These are phyloP conservation scores for Coriolopsis trogii DNA, from an alignment of 1,284 basidiomycete genomes.

Conservation along the genomic window DNA sequence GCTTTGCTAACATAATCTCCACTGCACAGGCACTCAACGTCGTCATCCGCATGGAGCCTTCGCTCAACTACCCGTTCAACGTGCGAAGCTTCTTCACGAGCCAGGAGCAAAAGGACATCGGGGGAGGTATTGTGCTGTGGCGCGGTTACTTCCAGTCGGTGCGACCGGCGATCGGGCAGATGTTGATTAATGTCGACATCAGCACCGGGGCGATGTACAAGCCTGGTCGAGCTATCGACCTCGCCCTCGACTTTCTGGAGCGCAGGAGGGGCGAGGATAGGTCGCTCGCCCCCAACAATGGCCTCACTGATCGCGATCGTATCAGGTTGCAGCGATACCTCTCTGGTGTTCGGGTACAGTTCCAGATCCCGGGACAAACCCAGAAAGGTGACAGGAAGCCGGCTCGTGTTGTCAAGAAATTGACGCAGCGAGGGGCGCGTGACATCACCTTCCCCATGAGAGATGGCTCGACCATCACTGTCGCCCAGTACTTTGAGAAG, in stretches of 20 bases:
- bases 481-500: slow-evolving; percentile 62
- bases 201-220: slow-evolving; percentile 79
- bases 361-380: slow-evolving; percentile 35
- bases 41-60: slow-evolving; percentile 74
- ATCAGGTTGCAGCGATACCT: slow-evolving; percentile 64
- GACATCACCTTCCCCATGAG: slow-evolving; percentile 55
- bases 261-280: slow-evolving; percentile 37
- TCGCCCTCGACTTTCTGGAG: slow-evolving; percentile 61
- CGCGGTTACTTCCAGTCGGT: slow-evolving; percentile 79
- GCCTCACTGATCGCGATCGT: slow-evolving; percentile 58
- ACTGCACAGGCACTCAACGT: slow-evolving; percentile 67
- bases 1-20: neutral
- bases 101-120: slow-evolving; percentile 65
- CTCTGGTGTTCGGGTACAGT: slow-evolving; percentile 56
- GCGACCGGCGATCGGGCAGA: slow-evolving; percentile 63
- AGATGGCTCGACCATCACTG: slow-evolving; percentile 55
- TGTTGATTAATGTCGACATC: slow-evolving; percentile 80
- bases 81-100: slow-evolving; percentile 76
- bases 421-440: slow-evolving; percentile 52
- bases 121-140: slow-evolving; percentile 69
- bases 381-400: slow-evolving; percentile 3
- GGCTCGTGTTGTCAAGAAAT: slow-evolving; percentile 49
- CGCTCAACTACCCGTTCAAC: slow-evolving; percentile 72
- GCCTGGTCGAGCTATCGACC: slow-evolving; percentile 46
- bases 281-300: slow-evolving; percentile 44